Conservation (phyloP, 1,139 yeast species). For the Diutina neorugosa region DNA sequence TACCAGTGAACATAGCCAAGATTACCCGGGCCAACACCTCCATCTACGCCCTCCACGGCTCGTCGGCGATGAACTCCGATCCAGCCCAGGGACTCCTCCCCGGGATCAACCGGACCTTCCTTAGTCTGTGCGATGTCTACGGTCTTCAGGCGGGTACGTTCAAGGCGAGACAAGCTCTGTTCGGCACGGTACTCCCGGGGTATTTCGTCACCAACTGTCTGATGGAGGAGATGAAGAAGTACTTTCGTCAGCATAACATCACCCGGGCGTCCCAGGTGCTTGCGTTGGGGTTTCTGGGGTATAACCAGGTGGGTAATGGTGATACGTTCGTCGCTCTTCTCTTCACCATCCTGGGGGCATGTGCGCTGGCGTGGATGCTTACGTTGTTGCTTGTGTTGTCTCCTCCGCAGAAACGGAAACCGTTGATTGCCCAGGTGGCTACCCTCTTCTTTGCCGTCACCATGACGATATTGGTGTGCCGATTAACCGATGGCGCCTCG, state of each 20-base stretch:
- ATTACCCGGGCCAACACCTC: not conserved
- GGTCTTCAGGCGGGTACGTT: constrained; percentile 1
- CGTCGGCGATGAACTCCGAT: not conserved
- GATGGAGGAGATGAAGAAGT: constrained; percentile 6
- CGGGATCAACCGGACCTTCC: not conserved
- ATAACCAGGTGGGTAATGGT: constrained; percentile 21
- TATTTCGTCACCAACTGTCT: constrained; percentile 33
- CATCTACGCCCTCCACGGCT: not conserved
- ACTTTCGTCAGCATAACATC: not conserved
- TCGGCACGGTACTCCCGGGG: constrained; percentile 21
- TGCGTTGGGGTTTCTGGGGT: not conserved
- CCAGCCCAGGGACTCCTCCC: not conserved
- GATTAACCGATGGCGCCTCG: constrained; percentile 22
- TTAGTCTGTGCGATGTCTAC: not conserved
- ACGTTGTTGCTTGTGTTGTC: constrained; percentile 32
- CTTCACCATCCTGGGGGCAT: constrained; percentile 28
- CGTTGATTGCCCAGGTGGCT: constrained; percentile 32
- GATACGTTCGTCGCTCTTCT: constrained; percentile 33
- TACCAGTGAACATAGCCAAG: not conserved
- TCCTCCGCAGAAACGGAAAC: constrained; percentile 32
- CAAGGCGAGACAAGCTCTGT: not conserved
- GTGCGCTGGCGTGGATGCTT: constrained; percentile 37
- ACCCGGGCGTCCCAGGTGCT: constrained; percentile 1
- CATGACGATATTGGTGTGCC: constrained; percentile 27
- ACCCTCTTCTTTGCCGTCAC: constrained; percentile 33